phyloP scores from a whole-genome alignment of 768 basidiomycete species.

The Atractiella rhizophila region DNA sequence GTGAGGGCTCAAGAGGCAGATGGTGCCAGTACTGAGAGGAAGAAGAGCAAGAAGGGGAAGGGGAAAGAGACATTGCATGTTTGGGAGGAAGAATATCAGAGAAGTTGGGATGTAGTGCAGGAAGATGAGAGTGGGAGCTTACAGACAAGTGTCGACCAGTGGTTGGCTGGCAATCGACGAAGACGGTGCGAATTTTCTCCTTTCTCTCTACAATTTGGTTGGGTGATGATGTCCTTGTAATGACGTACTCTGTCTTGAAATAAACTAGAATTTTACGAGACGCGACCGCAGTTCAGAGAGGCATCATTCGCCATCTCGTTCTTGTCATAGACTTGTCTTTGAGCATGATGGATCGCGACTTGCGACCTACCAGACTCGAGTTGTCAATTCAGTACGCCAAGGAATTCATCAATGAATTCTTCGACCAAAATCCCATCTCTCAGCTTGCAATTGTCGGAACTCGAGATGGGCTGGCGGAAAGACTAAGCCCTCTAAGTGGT shows the following conservation, averaged over 20 bases:
- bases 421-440: slow-evolving; percentile 94
- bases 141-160: slow-evolving; percentile 64
- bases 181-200: too few species aligned
- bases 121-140: slow-evolving; percentile 85
- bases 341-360: slow-evolving; percentile 85
- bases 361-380: slow-evolving; percentile 83
- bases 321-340: slow-evolving; percentile 74
- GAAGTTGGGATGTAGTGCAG: slow-evolving; percentile 90
- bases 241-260: too few species aligned
- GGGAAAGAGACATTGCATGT: too few species aligned
- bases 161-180: slow-evolving; percentile 61
- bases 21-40: neutral
- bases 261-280: slow-evolving; percentile 57
- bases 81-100: slow-evolving; percentile 85
- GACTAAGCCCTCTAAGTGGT: slow-evolving; percentile 82
- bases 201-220: too few species aligned
- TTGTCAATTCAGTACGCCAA: slow-evolving; percentile 67
- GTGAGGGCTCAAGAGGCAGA: neutral
- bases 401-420: slow-evolving; percentile 87
- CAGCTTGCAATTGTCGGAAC: slow-evolving; percentile 90
- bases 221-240: too few species aligned
- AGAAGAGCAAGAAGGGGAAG: slow-evolving; percentile 6
- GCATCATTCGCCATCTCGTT: slow-evolving; percentile 85
- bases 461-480: slow-evolving; percentile 69
- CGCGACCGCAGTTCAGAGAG: slow-evolving; percentile 64